Evolutionary conservation across 441 rosid species (phyloP), one percentile per base, ranked within the genome.

Genomic region (Bruguiera hainesii): DNA sequence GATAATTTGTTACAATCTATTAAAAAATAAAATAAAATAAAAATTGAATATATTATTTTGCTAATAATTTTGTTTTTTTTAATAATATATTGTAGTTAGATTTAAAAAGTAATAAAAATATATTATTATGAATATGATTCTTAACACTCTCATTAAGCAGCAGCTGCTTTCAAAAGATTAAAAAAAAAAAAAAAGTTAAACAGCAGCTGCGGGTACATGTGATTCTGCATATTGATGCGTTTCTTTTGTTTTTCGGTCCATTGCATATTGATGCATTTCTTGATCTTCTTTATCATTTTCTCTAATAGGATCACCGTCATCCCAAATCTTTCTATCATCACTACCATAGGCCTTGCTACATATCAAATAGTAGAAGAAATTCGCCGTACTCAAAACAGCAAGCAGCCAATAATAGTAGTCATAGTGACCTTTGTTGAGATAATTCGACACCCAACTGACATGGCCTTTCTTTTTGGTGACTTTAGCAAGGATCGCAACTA

Each of bases 351-450:
- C 81, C 84, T 84, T 31, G 66, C 80, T 61, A 31, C 81, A 76
- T 0, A 58, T 26, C 39, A 82, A 59, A 66, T 65, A 85, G 68
- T 77, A 82, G 31, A 79, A 71, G 63, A 86, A 71, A 67, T 82
- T 86, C 6, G 69, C 33, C 37, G 63, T 77, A 63, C 83, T 72
- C 62, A 83, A 33, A 7, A 56, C 19, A 0, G 77, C 50, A 30
- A 83, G 73, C 9, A 83, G 29, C 86, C 90, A 82, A 56, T 82
- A 82, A 60, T 83, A 86, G 52, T 83, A 82, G 33, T 86, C 90
- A 56, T 76, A 82, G 61, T 71, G 90, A 29, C 80, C 85, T 63
- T 50, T 60, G 26, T 86, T 86, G 10, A 83, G 55, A 64, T 81
- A 77, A 51, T 21, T 67, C 7, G 85, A 71, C 28, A 83, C 76